Evolutionary conservation across 2,329 filamentous ascomycete genomes (phyloP).

Genomic region (Alternaria angustiovoidea): DNA sequence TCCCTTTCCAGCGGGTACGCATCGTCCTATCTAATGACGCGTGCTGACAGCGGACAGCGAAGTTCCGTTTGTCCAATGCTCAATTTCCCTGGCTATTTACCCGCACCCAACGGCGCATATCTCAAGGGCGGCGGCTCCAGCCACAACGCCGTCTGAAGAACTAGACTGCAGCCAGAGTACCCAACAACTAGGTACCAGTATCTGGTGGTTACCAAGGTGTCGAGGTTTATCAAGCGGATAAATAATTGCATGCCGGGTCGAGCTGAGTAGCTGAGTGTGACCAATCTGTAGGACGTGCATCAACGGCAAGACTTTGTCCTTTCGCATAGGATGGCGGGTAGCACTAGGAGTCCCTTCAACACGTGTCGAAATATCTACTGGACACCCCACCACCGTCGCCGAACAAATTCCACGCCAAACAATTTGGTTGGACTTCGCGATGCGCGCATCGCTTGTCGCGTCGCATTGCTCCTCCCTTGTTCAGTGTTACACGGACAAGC

Average conservation of each 20-base stretch:
- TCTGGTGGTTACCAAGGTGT: conserved; percentile 18
- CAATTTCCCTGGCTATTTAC: conserved; percentile 41
- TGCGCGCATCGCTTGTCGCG: not conserved
- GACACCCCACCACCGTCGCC: conserved; percentile 6
- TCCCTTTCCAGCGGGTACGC: conserved; percentile 13
- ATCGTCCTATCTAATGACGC: conserved; percentile 13
- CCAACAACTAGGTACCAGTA: conserved; percentile 8
- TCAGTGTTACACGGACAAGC: conserved; percentile 22
- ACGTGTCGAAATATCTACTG: conserved; percentile 16
- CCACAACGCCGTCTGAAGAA: conserved; percentile 11
- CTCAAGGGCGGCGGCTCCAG: conserved; percentile 30
- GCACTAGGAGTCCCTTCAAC: conserved; percentile 7
- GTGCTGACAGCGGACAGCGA: conserved; percentile 31
- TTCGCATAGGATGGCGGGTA: not conserved
- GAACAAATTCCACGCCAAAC: not conserved
- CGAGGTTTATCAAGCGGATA: conserved; percentile 28
- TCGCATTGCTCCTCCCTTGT: conserved; percentile 7
- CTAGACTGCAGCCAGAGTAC: not conserved
- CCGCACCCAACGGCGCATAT: conserved; percentile 37
- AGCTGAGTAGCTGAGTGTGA: conserved; percentile 31
- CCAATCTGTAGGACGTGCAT: conserved; percentile 33
- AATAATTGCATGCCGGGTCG: conserved; percentile 8
- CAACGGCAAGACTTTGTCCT: conserved; percentile 17
- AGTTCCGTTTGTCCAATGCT: conserved; percentile 32
- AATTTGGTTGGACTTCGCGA: not conserved